A percentile compares a stretch with the other conserved stretches of the same genome.
phyloP scores from a whole-genome alignment of 371 early-diverging fungal genomes.

The Mucor indicus region DNA sequence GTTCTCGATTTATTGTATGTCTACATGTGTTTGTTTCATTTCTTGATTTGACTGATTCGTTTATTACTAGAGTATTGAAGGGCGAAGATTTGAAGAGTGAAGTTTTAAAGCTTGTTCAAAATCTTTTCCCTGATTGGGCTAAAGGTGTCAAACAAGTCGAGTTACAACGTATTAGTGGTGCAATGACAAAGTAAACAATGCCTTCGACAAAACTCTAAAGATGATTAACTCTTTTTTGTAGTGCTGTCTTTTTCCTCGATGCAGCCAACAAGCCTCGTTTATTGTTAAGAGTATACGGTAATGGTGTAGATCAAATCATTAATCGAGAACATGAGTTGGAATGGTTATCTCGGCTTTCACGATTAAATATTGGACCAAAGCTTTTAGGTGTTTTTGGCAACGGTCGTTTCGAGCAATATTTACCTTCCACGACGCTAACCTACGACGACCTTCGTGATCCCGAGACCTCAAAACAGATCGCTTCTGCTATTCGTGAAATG shows the following conservation, averaged over 20 bases:
- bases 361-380: slow-evolving; percentile 68
- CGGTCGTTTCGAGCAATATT: slow-evolving; percentile 85
- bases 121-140: slow-evolving; percentile 45
- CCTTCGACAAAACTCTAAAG: no score
- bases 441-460: slow-evolving; percentile 67
- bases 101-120: slow-evolving; percentile 18
- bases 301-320: slow-evolving; percentile 75
- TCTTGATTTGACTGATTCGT: neutral
- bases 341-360: slow-evolving; percentile 74
- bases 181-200: slow-evolving; percentile 77
- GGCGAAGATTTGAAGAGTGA: slow-evolving; percentile 15
- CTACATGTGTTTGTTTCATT: neutral
- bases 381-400: slow-evolving; percentile 82
- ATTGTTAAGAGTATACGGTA: slow-evolving; percentile 78
- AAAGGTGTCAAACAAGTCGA: slow-evolving; percentile 32
- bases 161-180: slow-evolving; percentile 68
- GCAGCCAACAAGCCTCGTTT: slow-evolving; percentile 45
- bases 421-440: slow-evolving; percentile 73
- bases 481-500: slow-evolving; percentile 66
- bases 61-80: slow-evolving; percentile 14
- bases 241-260: slow-evolving; percentile 72
- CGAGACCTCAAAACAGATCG: slow-evolving; percentile 68
- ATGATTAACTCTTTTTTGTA: slow-evolving; percentile 1
- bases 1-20: slow-evolving; percentile 21
- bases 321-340: slow-evolving; percentile 76